Conservation (phyloP, 768 basidiomycete species). For the Pleurotus platypus region DNA sequence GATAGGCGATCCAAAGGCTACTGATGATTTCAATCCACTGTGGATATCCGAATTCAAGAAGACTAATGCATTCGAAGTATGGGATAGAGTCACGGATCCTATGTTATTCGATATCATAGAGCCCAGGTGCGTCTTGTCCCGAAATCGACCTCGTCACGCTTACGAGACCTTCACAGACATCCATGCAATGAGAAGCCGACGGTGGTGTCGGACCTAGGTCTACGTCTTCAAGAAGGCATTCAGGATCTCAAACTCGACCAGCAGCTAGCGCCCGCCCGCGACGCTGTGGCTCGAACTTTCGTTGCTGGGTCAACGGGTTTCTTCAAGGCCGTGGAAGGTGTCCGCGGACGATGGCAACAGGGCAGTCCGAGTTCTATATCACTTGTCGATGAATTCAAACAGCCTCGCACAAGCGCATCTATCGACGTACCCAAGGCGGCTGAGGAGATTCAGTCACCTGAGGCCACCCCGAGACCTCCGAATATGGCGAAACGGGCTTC, state of each 20-base stretch:
- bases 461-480: conserved; percentile 3
- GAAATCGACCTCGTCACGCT: background rate
- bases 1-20: conserved; percentile 49
- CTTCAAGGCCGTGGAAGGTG: conserved; percentile 88
- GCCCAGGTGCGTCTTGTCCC: conserved; percentile 55
- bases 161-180: conserved; percentile 51
- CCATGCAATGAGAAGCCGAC: conserved; percentile 91
- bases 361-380: conserved; percentile 15
- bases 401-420: conserved; percentile 30
- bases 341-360: conserved; percentile 67
- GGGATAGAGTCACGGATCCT: conserved; percentile 90
- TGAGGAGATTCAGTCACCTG: background rate
- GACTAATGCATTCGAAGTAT: conserved; percentile 85
- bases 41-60: conserved; percentile 89
- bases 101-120: conserved; percentile 94
- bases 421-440: conserved; percentile 3
- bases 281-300: conserved; percentile 79
- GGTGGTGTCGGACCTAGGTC: conserved; percentile 85
- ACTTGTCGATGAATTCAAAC: conserved; percentile 19
- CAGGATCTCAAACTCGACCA: conserved; percentile 93
- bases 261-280: conserved; percentile 89
- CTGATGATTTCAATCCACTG: conserved; percentile 79
- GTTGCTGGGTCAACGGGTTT: conserved; percentile 73
- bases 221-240: conserved; percentile 89
- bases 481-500: conserved; percentile 10